These are phyloP conservation scores for Penicillium freii DNA, from an alignment of 2,329 filamentous ascomycete species.

Conservation along the genomic window DNA sequence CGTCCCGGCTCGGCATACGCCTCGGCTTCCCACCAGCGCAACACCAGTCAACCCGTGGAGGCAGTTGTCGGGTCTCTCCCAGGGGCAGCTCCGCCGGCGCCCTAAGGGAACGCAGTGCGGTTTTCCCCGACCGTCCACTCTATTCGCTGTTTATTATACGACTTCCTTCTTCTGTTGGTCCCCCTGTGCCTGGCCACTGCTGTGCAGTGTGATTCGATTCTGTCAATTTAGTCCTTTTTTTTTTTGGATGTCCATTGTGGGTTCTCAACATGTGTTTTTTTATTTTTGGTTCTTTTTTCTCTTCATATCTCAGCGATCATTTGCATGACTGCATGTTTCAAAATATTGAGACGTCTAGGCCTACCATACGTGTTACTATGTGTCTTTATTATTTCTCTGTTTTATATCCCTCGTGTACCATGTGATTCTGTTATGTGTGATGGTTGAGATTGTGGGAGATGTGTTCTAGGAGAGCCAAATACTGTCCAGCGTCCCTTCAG, in stretches of 20 bases:
- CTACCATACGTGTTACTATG: slow-evolving; percentile 1
- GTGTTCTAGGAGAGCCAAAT: background rate
- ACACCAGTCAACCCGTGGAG: slow-evolving; percentile 17
- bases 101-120: background rate
- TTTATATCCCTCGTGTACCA: slow-evolving; percentile 19
- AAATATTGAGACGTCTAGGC: slow-evolving; percentile 1
- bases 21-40: slow-evolving; percentile 16
- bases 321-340: slow-evolving; percentile 1
- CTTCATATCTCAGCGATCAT: slow-evolving; percentile 8
- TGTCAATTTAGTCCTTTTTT: slow-evolving; percentile 1
- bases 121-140: background rate
- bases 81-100: slow-evolving; percentile 2
- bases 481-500: slow-evolving; percentile 8
- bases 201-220: slow-evolving; percentile 11
- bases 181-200: slow-evolving; percentile 6
- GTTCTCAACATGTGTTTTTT: background rate
- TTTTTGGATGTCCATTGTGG: background rate
- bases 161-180: background rate
- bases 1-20: slow-evolving; percentile 15
- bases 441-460: background rate
- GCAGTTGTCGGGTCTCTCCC: slow-evolving; percentile 8
- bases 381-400: slow-evolving; percentile 8
- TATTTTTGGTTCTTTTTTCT: background rate
- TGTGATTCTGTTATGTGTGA: slow-evolving; percentile 11
- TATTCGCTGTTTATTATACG: background rate